phyloP scores from a whole-genome alignment of 2,329 filamentous ascomycete genomes.

The Drechslerella dactyloides region DNA sequence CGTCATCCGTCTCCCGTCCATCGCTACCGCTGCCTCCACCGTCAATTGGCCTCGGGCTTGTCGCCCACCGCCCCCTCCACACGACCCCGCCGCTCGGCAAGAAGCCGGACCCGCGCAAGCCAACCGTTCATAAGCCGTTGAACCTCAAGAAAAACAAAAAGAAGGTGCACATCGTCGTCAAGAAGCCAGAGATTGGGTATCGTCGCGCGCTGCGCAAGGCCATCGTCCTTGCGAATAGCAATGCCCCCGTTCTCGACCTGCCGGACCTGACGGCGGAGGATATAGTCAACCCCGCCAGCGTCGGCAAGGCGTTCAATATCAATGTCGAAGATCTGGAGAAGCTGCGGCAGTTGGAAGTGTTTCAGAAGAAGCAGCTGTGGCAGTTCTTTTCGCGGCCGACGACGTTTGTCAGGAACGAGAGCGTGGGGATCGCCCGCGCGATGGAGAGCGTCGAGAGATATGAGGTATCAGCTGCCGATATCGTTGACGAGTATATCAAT shows the following conservation, averaged over 20 bases:
- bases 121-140: slow-evolving; percentile 39
- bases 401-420: slow-evolving; percentile 77
- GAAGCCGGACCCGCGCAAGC: slow-evolving; percentile 26
- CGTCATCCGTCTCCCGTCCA: slow-evolving; percentile 22
- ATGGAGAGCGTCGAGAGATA: slow-evolving; percentile 64
- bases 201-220: slow-evolving; percentile 85
- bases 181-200: slow-evolving; percentile 66
- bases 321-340: slow-evolving; percentile 75
- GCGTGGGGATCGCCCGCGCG: slow-evolving; percentile 71
- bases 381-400: slow-evolving; percentile 81
- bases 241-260: slow-evolving; percentile 81
- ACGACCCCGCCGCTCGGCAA: slow-evolving; percentile 25
- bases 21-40: slow-evolving; percentile 11
- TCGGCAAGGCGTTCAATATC: slow-evolving; percentile 73
- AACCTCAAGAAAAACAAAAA: slow-evolving; percentile 50
- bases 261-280: slow-evolving; percentile 66
- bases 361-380: slow-evolving; percentile 91
- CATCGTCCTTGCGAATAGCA: slow-evolving; percentile 91
- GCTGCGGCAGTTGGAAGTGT: slow-evolving; percentile 82
- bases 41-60: slow-evolving; percentile 16
- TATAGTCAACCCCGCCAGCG: slow-evolving; percentile 64
- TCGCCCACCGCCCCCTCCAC: slow-evolving; percentile 19
- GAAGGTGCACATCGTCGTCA: slow-evolving; percentile 16
- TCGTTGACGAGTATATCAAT: background rate
- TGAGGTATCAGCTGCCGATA: slow-evolving; percentile 4